phyloP scores from a whole-genome alignment of 805 yeast genomes.

The Candida pini region DNA sequence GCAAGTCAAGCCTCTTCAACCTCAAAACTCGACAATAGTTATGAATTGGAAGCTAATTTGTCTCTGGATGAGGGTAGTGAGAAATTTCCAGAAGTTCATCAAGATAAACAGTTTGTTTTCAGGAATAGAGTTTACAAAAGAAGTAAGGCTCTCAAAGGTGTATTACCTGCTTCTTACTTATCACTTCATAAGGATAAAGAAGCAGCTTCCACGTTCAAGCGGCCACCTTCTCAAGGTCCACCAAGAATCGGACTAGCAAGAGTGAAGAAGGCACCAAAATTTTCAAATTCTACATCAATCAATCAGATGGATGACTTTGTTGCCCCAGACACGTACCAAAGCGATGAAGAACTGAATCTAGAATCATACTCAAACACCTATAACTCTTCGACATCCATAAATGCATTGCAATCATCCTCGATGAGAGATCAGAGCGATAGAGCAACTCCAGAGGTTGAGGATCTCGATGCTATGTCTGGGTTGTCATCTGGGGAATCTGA shows the following conservation, averaged over 20 bases:
- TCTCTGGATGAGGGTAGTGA: background rate
- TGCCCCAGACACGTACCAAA: slow-evolving; percentile 8
- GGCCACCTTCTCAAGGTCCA: background rate
- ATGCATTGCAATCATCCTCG: too few species aligned
- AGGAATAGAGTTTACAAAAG: slow-evolving; percentile 17
- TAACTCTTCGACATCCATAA: too few species aligned
- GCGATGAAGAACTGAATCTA: slow-evolving; percentile 2
- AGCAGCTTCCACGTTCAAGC: background rate
- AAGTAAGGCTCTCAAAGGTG: slow-evolving; percentile 20
- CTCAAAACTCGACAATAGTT: too few species aligned
- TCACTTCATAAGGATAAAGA: background rate
- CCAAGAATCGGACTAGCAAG: slow-evolving; percentile 17
- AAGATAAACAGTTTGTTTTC: slow-evolving; percentile 15
- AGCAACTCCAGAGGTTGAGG: too few species aligned
- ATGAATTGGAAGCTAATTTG: too few species aligned
- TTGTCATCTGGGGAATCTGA: slow-evolving; percentile 4
- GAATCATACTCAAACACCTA: background rate
- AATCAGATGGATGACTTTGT: slow-evolving; percentile 9
- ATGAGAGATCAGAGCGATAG: too few species aligned
- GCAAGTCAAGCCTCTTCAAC: too few species aligned
- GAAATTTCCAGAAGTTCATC: background rate
- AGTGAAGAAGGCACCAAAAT: slow-evolving; percentile 4
- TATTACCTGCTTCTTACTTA: slow-evolving; percentile 23
- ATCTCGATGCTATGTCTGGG: too few species aligned
- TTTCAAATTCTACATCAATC: background rate